A percentile compares a stretch with the other conserved stretches of the same genome.
Evolutionary conservation across 2,329 filamentous ascomycete species (phyloP).

Genomic region (Fusarium udum): DNA sequence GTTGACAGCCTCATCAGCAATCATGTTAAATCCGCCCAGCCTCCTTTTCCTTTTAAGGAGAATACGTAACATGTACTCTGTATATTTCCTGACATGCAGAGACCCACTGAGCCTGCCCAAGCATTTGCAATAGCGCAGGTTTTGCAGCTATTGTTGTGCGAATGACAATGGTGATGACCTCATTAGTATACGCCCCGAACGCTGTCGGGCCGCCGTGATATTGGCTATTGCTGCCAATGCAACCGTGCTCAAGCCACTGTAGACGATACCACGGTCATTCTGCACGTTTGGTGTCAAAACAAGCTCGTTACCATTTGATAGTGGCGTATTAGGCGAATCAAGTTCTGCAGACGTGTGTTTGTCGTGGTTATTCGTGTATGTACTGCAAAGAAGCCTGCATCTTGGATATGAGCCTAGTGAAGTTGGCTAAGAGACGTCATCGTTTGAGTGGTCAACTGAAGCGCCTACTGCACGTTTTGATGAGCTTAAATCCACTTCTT

Average conservation of each 20-base stretch:
- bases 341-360: background rate
- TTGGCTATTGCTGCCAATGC: background rate
- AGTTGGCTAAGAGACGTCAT: background rate
- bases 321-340: constrained; percentile 1
- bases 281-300: background rate
- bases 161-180: constrained; percentile 25
- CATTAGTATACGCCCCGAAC: constrained; percentile 10
- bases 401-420: background rate
- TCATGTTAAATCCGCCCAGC: background rate
- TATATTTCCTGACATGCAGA: background rate
- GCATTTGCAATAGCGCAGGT: background rate
- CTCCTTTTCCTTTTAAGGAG: constrained; percentile 13
- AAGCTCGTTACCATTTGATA: background rate
- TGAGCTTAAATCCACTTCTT: constrained; percentile 26
- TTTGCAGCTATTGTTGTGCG: background rate
- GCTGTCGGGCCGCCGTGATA: constrained; percentile 6
- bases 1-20: background rate
- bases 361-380: background rate
- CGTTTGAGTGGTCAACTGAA: background rate
- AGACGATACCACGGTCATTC: background rate
- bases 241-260: constrained; percentile 8
- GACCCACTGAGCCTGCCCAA: constrained; percentile 7
- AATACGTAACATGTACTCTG: background rate
- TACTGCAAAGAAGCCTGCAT: constrained; percentile 1
- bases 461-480: constrained; percentile 21